A percentile compares a stretch with the other conserved stretches of the same genome.
Evolutionary conservation across 441 rosid species (phyloP).

Genomic region (Raphanus hybrid): DNA sequence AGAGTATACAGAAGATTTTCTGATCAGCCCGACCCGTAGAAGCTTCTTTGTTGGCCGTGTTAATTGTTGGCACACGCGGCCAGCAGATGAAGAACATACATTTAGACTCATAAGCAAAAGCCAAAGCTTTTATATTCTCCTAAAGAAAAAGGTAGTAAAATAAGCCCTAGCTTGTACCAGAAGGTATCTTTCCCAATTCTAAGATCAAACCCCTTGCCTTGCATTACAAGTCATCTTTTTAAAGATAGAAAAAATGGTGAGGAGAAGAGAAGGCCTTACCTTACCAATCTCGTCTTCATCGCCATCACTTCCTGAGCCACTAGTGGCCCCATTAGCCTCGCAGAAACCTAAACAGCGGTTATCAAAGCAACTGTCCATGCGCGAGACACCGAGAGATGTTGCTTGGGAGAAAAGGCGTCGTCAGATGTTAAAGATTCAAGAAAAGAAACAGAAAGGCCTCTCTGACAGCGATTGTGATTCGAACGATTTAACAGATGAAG

Average conservation of each 20-base stretch:
- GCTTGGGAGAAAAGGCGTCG: slow-evolving; percentile 94
- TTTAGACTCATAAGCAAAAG: slow-evolving; percentile 15
- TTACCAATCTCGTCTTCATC: slow-evolving; percentile 43
- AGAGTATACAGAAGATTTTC: slow-evolving; percentile 34
- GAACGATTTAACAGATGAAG: slow-evolving; percentile 76
- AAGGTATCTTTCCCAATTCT: slow-evolving; percentile 4
- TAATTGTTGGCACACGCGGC: slow-evolving; percentile 38
- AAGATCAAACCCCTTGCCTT: slow-evolving; percentile 18
- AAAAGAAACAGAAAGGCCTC: slow-evolving; percentile 46
- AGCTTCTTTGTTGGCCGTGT: slow-evolving; percentile 47
- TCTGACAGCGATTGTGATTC: slow-evolving; percentile 24
- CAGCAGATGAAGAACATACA: slow-evolving; percentile 43
- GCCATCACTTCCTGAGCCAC: slow-evolving; percentile 38
- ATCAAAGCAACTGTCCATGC: slow-evolving; percentile 86
- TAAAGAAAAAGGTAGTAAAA: neutral
- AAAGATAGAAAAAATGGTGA: slow-evolving; percentile 38
- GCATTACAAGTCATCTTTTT: slow-evolving; percentile 52
- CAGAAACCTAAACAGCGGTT: slow-evolving; percentile 57
- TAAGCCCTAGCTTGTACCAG: slow-evolving; percentile 35
- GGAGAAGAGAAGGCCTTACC: slow-evolving; percentile 42
- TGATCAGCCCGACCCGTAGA: slow-evolving; percentile 41
- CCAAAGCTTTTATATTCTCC: slow-evolving; percentile 24
- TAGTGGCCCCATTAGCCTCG: slow-evolving; percentile 53
- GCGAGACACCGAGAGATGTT: slow-evolving; percentile 75
- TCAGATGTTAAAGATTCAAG: slow-evolving; percentile 62